Base-by-base conservation (phyloP, 495 filamentous ascomycete genomes). In the Monascus purpureus region DNA sequence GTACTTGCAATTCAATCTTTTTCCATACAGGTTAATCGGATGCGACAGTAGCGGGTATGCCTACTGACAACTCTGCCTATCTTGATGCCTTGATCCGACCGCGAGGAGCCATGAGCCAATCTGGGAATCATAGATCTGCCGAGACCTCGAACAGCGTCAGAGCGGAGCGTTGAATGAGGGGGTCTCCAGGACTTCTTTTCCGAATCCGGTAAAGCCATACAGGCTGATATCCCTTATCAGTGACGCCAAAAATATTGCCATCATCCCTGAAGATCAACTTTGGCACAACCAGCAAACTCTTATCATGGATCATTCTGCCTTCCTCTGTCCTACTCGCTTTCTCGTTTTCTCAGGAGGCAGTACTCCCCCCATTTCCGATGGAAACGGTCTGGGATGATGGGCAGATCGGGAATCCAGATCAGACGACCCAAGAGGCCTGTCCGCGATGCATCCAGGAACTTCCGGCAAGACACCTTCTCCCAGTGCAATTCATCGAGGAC, bases 341-440 rank as follows among this genome's bases (percentile, higher is more conserved):
- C 19, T 25, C 49, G 51, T 40, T 71, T 72, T 44, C 64, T 64
- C 36, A 93, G 55, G 30, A 95, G 61, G 49, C 86, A 95, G 55
- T 93, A 84, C 24, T 70, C 55, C 30, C 82, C 85, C 80, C 82
- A 95, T 49, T 71, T 70, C 38, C 86, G 70, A 35, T 60, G 72
- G 31, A 70, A 77, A 33, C 62, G 62, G 34, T 73, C 61, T 7
- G 85, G 86, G 26, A 94, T 61, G 13, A 84, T 43, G 7, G 68
- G 57, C 43, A 66, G 61, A 39, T 92, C 71, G 1, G 90, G 92
- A 19, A 92, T 51, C 87, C 87, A 95, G 36, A 93, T 54, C 19
- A 82, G 65, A 31, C 90, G 68, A n/a, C 80, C 78, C 2, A 94
- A 29, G 15, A 81, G 58, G 25, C 69, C 58, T 0, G 92, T 95